Base-by-base conservation (phyloP, 495 filamentous ascomycete genomes). In the Bathelium albidoporum region DNA sequence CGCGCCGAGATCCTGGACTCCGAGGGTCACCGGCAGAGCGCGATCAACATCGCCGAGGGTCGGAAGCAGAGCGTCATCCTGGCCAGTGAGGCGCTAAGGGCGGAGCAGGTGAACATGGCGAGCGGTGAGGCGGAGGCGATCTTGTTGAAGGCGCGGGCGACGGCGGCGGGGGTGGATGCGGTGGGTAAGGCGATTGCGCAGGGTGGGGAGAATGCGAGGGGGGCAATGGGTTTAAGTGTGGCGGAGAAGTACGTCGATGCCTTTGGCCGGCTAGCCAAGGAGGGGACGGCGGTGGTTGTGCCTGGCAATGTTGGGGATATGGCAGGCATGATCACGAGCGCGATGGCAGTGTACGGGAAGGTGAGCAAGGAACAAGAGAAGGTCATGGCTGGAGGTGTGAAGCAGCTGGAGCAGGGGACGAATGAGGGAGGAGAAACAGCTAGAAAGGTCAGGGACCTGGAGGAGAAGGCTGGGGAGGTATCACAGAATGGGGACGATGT, bases 241-340 rank as follows among this genome's bases (percentile, higher is more conserved):
- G 94, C 94, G 2, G 94, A 98, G 85, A 95, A 96, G 74, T 98
- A 97, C 68, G 95, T 98, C 32, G 93, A 96, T 59, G 94, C 94
- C 1, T 98, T 96, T 74, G 88, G 84, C 53, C 89, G 89, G 60
- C 76, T 98, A 65, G 94, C 94, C 39, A 91, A 90, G 75, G 90
- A 97, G 79, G 89, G 92, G 63, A 98, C 94, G 12, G 86, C 91
- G 1, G 87, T 97, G 26, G 89, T 98, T 32, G 92, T 98, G 10
- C 94, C 94, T 1, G 94, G 95, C 0, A 97, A 98, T 74, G 88
- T 97, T 39, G 94, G 95, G n/a, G 94, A 98, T 73, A 88, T 98
- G 60, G 88, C 89, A 26, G 86, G 90, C 32, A 96, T 98, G 95
- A 97, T 98, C 77, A 90, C 95, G 29, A 95, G 88, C 36, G 94